These are phyloP conservation scores for Komagataella pastoris DNA, from an alignment of 805 yeast genomes.

Conservation along the genomic window DNA sequence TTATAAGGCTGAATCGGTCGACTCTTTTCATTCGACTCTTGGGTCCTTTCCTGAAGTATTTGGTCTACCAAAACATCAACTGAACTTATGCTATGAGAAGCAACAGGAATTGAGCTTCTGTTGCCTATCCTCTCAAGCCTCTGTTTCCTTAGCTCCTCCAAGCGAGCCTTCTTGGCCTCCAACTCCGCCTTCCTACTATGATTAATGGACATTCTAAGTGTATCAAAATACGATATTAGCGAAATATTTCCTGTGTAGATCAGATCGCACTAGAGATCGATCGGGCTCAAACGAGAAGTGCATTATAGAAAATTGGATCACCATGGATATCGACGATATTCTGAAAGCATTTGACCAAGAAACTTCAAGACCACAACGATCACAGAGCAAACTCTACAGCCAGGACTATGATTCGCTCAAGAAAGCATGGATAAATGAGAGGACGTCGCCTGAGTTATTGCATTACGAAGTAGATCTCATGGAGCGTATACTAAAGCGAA, in stretches of 20 bases:
- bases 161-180: slow-evolving; percentile 36
- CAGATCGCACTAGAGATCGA: background rate
- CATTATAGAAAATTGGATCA: background rate
- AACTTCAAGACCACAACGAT: slow-evolving; percentile 12
- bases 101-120: slow-evolving; percentile 2
- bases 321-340: slow-evolving; percentile 57
- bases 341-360: slow-evolving; percentile 46
- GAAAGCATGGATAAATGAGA: slow-evolving; percentile 69
- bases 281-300: background rate
- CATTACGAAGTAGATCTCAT: slow-evolving; percentile 56
- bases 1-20: background rate
- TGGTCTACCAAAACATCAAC: background rate
- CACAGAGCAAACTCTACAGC: slow-evolving; percentile 11
- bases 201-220: background rate
- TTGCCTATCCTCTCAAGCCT: slow-evolving; percentile 20
- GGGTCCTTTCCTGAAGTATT: background rate
- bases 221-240: background rate
- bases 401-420: slow-evolving; percentile 32
- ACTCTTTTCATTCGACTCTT: background rate
- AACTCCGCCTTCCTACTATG: slow-evolving; percentile 8
- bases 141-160: slow-evolving; percentile 37
- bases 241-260: background rate
- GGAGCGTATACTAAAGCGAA: slow-evolving; percentile 38
- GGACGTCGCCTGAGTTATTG: slow-evolving; percentile 78
- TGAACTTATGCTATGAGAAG: background rate